These are phyloP conservation scores for Candida corydali DNA, from an alignment of 805 yeast species.

Conservation along the genomic window DNA sequence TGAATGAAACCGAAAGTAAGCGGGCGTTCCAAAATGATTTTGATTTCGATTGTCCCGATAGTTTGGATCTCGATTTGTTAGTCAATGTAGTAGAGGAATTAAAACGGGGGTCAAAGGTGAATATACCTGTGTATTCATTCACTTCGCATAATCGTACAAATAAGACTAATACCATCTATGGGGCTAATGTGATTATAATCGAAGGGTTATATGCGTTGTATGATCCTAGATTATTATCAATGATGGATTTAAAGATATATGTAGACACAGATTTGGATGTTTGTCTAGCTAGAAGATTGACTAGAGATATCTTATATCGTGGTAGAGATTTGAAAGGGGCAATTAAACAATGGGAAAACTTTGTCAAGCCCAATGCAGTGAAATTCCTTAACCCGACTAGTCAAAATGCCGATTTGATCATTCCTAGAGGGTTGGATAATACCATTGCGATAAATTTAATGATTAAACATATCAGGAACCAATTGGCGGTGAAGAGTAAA, in stretches of 20 bases:
- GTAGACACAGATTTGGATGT: constrained; percentile 94
- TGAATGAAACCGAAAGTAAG: constrained; percentile 55
- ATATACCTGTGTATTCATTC: constrained; percentile 53
- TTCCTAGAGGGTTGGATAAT: constrained; percentile 91
- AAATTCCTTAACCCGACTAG: constrained; percentile 70
- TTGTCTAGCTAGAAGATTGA: constrained; percentile 82
- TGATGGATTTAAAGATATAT: constrained; percentile 83
- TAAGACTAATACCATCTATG: constrained; percentile 73
- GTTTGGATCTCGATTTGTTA: constrained; percentile 74
- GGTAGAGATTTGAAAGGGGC: constrained; percentile 84
- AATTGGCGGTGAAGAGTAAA: constrained; percentile 58
- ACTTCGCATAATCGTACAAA: constrained; percentile 64
- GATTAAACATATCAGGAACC: constrained; percentile 74
- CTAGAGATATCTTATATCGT: constrained; percentile 80
- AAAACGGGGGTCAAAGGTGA: constrained; percentile 57
- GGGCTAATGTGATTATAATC: constrained; percentile 87
- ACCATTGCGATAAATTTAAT: constrained; percentile 73
- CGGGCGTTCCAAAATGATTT: constrained; percentile 66
- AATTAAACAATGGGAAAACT: constrained; percentile 82
- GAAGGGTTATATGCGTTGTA: constrained; percentile 89
- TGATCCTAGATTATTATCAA: constrained; percentile 59
- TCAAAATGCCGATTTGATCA: constrained; percentile 75
- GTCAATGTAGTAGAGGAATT: constrained; percentile 59
- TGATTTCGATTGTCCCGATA: constrained; percentile 86
- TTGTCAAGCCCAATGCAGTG: constrained; percentile 90